Percentiles rank a stretch among this genome's conserved stretches.
phyloP scores from a whole-genome alignment of 306 rosid species.

The Crataegus laevigata region DNA sequence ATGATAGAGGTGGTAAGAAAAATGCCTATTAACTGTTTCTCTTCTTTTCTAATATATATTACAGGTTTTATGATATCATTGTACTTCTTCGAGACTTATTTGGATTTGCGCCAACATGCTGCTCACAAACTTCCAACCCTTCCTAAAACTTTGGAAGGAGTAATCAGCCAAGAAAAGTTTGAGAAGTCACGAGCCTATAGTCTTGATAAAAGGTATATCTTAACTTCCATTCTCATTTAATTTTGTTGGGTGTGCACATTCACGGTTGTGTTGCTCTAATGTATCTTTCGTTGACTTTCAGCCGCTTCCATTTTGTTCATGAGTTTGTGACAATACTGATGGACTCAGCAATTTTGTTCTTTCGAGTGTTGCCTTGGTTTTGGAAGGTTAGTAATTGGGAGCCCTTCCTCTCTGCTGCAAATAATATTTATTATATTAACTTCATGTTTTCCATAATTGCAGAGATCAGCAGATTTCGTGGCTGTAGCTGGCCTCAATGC shows the following conservation, averaged over 20 bases:
- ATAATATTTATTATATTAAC: neutral
- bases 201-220: constrained; percentile 81
- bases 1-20: neutral
- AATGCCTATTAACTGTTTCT: neutral
- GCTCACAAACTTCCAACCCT: constrained; percentile 81
- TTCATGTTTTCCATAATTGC: constrained; percentile 27
- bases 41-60: neutral
- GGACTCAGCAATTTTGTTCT: constrained; percentile 75
- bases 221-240: neutral
- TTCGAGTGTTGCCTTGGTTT: constrained; percentile 81
- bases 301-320: constrained; percentile 85
- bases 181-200: constrained; percentile 86
- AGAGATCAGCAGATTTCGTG: constrained; percentile 75
- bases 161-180: constrained; percentile 90
- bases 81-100: constrained; percentile 80
- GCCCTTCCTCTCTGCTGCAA: constrained; percentile 8
- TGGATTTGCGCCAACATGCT: constrained; percentile 83
- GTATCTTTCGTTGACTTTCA: constrained; percentile 30
- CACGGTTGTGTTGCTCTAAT: neutral
- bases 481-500: constrained; percentile 59
- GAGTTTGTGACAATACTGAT: constrained; percentile 80
- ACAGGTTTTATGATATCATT: constrained; percentile 86
- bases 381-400: constrained; percentile 74
- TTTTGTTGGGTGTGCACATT: neutral
- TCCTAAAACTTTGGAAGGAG: constrained; percentile 85